phyloP scores from a whole-genome alignment of 108 stramenopile genomes.

The Thalassiosira profunda region DNA sequence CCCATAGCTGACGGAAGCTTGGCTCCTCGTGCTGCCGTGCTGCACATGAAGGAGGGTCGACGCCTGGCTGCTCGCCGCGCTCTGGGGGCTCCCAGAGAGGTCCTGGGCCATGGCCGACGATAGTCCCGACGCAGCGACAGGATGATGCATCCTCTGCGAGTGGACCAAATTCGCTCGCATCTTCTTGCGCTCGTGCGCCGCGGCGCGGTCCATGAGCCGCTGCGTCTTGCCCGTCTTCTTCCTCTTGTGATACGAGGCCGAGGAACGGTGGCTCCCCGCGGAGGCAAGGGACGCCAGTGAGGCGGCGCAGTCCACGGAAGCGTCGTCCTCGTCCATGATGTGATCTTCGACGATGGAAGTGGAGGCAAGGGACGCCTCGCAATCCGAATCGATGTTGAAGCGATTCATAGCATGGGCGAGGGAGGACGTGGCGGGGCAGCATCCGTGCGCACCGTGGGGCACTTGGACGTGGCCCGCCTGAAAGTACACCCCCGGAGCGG shows the following conservation, averaged over 20 bases:
- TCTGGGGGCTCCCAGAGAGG: neutral
- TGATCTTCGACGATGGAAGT: constrained; percentile 26
- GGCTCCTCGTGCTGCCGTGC: neutral
- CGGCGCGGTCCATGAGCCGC: constrained; percentile 32
- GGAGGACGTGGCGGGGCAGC: constrained; percentile 20
- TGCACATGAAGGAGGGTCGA: neutral
- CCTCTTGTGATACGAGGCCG: neutral
- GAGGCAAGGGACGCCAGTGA: constrained; percentile 22
- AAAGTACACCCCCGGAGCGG: constrained; percentile 1
- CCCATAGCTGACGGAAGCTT: constrained; percentile 4
- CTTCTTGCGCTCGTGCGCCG: constrained; percentile 36
- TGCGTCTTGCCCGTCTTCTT: constrained; percentile 26
- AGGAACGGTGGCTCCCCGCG: neutral
- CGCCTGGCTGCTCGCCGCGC: neutral
- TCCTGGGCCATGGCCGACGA: neutral
- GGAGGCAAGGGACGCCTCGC: constrained; percentile 40
- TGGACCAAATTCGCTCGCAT: constrained; percentile 25
- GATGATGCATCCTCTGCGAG: constrained; percentile 21
- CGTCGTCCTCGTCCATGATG: constrained; percentile 26
- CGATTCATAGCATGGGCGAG: constrained; percentile 33
- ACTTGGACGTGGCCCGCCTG: neutral
- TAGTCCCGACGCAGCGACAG: neutral
- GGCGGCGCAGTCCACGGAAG: neutral
- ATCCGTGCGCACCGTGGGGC: neutral
- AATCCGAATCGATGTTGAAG: constrained; percentile 49